Evolutionary conservation across 208 protist genomes (phyloP).

Genomic region (Leptomonas seymouri): DNA sequence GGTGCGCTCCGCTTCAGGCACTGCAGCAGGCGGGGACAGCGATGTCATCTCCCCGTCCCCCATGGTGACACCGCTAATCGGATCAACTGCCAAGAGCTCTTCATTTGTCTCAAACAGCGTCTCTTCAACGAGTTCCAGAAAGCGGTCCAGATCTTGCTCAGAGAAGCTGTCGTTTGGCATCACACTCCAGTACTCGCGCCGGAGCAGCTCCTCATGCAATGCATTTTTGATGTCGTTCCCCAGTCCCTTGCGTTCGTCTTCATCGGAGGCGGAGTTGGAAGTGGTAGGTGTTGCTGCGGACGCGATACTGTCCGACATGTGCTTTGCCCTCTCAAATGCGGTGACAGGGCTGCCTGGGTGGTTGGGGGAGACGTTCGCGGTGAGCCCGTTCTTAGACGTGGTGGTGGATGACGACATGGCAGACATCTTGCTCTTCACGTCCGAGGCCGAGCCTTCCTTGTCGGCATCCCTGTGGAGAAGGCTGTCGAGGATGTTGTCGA

Average conservation of each 20-base stretch:
- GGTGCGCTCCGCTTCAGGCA: background rate
- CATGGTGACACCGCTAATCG: slow-evolving; percentile 11
- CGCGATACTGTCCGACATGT: background rate
- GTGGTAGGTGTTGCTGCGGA: background rate
- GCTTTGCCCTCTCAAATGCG: background rate
- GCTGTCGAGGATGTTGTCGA: slow-evolving; percentile 37
- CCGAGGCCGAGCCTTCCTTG: background rate
- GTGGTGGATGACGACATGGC: background rate
- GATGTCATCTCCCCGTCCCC: background rate
- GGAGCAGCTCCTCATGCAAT: slow-evolving; percentile 8
- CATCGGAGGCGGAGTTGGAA: background rate
- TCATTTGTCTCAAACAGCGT: slow-evolving; percentile 62
- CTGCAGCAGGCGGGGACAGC: background rate
- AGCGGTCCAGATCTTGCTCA: slow-evolving; percentile 73
- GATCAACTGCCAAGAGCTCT: slow-evolving; percentile 50
- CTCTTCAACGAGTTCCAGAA: slow-evolving; percentile 63
- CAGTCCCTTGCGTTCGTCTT: background rate
- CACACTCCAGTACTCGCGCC: slow-evolving; percentile 48
- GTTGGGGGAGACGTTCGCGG: background rate
- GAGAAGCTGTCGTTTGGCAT: slow-evolving; percentile 71
- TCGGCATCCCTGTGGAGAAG: slow-evolving; percentile 10
- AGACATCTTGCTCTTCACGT: slow-evolving; percentile 3
- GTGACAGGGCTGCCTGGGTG: background rate
- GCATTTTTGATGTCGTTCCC: slow-evolving; percentile 1
- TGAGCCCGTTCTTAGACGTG: background rate